Conservation (phyloP, 1,284 basidiomycete genomes). For the Veloboletus limbatus region DNA sequence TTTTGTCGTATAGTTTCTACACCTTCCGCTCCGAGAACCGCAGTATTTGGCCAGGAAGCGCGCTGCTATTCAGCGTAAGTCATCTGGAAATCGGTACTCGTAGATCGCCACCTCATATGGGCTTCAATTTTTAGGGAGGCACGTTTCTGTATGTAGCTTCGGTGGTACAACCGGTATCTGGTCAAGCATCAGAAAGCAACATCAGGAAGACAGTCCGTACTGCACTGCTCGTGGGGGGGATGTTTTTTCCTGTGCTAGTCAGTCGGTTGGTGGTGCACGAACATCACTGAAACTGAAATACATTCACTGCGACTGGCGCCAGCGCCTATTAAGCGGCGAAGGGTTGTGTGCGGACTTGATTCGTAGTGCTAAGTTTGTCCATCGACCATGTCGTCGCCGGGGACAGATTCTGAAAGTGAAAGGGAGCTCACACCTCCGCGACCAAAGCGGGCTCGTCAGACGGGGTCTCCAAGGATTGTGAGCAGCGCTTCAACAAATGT, state of each 20-base stretch:
- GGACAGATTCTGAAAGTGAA: conserved; percentile 34
- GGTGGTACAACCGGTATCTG: conserved; percentile 74
- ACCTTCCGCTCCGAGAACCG: conserved; percentile 48
- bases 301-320: background rate
- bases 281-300: conserved; percentile 31
- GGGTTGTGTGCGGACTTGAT: background rate
- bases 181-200: conserved; percentile 41
- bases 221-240: conserved; percentile 59
- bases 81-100: background rate
- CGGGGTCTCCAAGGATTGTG: conserved; percentile 18
- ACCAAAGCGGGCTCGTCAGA: conserved; percentile 28
- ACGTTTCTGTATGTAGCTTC: conserved; percentile 96
- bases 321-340: too few species aligned
- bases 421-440: conserved; percentile 27
- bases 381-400: conserved; percentile 31
- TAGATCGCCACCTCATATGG: conserved; percentile 8
- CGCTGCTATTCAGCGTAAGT: conserved; percentile 76
- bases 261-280: conserved; percentile 49
- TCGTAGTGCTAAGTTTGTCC: conserved; percentile 13
- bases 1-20: conserved; percentile 67
- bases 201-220: conserved; percentile 50
- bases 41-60: conserved; percentile 65
- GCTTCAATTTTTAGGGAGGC: conserved; percentile 61
- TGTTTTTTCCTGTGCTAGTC: conserved; percentile 64
- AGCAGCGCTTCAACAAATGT: conserved; percentile 21